Evolutionary conservation across 306 rosid genomes (phyloP), one percentile per base, ranked within the genome.

Genomic region (Sindora glabra): DNA sequence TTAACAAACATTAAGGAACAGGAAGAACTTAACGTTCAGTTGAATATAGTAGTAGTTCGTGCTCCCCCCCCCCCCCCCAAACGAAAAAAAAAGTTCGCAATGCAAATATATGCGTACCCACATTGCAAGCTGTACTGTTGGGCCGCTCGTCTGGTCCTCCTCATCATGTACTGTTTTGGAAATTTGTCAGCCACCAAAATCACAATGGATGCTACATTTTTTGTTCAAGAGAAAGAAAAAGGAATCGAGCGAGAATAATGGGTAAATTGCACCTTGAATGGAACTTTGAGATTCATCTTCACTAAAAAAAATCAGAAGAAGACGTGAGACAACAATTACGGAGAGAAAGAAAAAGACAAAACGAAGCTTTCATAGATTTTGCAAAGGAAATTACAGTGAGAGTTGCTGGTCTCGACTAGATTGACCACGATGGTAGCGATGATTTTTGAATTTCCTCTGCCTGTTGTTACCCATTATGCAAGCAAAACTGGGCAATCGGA

Each of bases 61-160:
- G n/a, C n/a, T n/a, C n/a, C n/a, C n/a, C n/a, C n/a, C n/a, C n/a
- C n/a, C n/a, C n/a, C n/a, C n/a, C n/a, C n/a, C n/a, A n/a, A n/a
- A n/a, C n/a, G 44, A 26, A 19, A 12, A n/a, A 7, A 5, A 4
- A 21, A 1, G 65, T 5, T 37, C 37, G 50, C 30, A 29, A 68
- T 16, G 61, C 17, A 48, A 38, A 42, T 13, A 23, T 19, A 63
- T 65, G 59, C 95, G 68, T 77, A 87, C 96, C 97, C 97, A 91
- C 96, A 91, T 91, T 23, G 96, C 95, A 65, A 90, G 96, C 68
- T 85, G 84, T 48, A 90, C 62, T 55, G 60, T 77, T 9, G 95
- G 95, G 48, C 36, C 69, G 12, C 74, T 26, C 19, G 61, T 75
- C 75, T 75, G 87, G 50, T 76, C 86, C 37, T 79, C 77, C 75